phyloP scores from a whole-genome alignment of 192 early-diverging fungal genomes.

The Mortierella claussenii region DNA sequence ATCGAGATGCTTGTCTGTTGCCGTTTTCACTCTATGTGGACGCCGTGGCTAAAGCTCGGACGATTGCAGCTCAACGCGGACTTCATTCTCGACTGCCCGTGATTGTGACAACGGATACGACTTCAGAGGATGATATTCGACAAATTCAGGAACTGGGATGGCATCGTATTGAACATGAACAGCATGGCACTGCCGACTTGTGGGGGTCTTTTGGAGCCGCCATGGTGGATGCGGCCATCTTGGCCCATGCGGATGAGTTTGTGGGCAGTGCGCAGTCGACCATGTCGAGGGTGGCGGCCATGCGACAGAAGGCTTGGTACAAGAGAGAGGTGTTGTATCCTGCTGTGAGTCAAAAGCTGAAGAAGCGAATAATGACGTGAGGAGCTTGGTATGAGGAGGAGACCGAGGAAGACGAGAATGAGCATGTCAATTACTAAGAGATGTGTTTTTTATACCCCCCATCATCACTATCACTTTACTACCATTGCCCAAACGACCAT shows the following conservation, averaged over 20 bases:
- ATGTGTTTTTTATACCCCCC: no score
- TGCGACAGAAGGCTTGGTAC: conserved; percentile 29
- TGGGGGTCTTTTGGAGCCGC: conserved; percentile 37
- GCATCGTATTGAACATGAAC: conserved; percentile 37
- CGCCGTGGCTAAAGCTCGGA: conserved; percentile 9
- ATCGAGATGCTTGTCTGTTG: conserved; percentile 3
- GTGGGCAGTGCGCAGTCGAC: conserved; percentile 13
- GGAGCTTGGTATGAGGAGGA: not conserved
- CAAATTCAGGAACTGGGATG: conserved; percentile 23
- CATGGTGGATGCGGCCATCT: conserved; percentile 30
- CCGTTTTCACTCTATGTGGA: conserved; percentile 12
- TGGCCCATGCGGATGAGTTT: conserved; percentile 45
- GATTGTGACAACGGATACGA: conserved; percentile 35
- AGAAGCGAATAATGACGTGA: not conserved
- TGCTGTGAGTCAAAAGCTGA: not conserved
- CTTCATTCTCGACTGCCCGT: conserved; percentile 19
- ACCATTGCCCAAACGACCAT: no score
- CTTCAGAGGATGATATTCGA: conserved; percentile 12
- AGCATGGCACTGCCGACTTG: conserved; percentile 5
- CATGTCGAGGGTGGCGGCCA: conserved; percentile 25
- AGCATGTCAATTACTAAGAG: no score
- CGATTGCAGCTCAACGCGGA: conserved; percentile 4
- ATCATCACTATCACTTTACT: no score
- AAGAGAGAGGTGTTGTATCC: conserved; percentile 10
- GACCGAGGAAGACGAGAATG: no score